phyloP scores from a whole-genome alignment of 1,284 basidiomycete genomes.

The Trichosporon sp. region DNA sequence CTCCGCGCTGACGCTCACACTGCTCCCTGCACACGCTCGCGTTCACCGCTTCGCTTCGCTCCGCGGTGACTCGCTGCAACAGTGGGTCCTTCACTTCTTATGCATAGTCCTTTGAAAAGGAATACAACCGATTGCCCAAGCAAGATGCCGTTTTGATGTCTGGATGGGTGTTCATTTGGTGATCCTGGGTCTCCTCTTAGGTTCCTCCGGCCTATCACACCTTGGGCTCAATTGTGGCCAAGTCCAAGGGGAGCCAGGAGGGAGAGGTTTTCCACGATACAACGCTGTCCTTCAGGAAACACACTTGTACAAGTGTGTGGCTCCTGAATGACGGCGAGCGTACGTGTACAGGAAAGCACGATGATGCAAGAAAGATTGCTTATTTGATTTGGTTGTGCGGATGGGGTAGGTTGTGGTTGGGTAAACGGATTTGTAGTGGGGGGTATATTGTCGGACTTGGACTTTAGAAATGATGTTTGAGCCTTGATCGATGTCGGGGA shows the following conservation, averaged over 20 bases:
- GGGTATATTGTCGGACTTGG: neutral
- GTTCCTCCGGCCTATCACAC: neutral
- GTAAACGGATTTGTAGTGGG: neutral
- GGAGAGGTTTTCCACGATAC: too few species aligned
- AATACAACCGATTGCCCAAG: constrained; percentile 3
- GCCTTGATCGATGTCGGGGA: too few species aligned
- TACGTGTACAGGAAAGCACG: too few species aligned
- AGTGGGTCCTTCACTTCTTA: neutral
- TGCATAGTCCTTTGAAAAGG: neutral
- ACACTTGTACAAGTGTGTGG: too few species aligned
- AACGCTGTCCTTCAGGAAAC: too few species aligned
- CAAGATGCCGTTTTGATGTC: constrained; percentile 1
- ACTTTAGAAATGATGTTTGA: neutral
- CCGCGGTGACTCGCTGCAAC: too few species aligned
- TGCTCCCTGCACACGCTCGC: neutral
- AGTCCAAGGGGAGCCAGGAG: neutral
- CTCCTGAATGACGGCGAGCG: too few species aligned
- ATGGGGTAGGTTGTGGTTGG: neutral
- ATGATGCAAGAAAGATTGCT: neutral
- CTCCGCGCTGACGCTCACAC: too few species aligned
- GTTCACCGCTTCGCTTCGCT: neutral
- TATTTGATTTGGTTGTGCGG: too few species aligned
- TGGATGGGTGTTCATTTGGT: neutral
- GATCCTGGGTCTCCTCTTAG: too few species aligned
- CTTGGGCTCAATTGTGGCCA: neutral